Conservation (phyloP, 768 basidiomycete genomes). For the Vararia minispora region DNA sequence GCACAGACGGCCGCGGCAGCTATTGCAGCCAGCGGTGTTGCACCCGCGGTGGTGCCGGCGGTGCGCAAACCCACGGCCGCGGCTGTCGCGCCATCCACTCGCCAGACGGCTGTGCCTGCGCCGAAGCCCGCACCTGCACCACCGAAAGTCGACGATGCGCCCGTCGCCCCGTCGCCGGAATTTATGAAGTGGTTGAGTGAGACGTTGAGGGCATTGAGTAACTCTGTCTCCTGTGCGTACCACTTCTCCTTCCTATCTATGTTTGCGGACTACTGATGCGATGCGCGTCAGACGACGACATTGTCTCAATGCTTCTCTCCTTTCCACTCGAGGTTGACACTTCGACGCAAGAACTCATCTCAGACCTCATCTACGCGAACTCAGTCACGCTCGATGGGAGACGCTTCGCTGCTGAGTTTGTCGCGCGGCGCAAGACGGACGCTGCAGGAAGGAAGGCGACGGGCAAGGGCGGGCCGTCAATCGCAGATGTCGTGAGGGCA, state of each 20-base stretch:
- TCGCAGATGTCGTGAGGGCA: constrained; percentile 86
- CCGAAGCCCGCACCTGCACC: constrained; percentile 15
- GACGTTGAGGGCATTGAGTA: constrained; percentile 69
- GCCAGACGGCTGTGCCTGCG: constrained; percentile 17
- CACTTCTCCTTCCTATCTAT: not conserved
- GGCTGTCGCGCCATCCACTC: constrained; percentile 14
- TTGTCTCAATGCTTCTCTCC: constrained; percentile 87
- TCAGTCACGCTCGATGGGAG: constrained; percentile 93
- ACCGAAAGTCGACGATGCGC: constrained; percentile 48
- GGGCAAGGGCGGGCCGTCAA: constrained; percentile 37
- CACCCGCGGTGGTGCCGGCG: constrained; percentile 22
- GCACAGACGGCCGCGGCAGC: constrained; percentile 25
- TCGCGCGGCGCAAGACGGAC: constrained; percentile 78
- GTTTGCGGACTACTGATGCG: constrained; percentile 1
- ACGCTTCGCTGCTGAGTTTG: constrained; percentile 89
- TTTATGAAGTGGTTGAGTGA: constrained; percentile 89
- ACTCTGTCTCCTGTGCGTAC: constrained; percentile 55
- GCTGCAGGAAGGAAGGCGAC: constrained; percentile 40
- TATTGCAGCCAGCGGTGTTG: constrained; percentile 17
- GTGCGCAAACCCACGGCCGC: constrained; percentile 26
- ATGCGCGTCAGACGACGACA: constrained; percentile 71
- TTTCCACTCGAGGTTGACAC: constrained; percentile 87
- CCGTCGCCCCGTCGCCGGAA: constrained; percentile 68
- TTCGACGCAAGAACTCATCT: constrained; percentile 82
- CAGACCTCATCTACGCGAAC: constrained; percentile 89